Evolutionary conservation across 2,329 filamentous ascomycete genomes (phyloP).

Genomic region (Cercospora canescens): DNA sequence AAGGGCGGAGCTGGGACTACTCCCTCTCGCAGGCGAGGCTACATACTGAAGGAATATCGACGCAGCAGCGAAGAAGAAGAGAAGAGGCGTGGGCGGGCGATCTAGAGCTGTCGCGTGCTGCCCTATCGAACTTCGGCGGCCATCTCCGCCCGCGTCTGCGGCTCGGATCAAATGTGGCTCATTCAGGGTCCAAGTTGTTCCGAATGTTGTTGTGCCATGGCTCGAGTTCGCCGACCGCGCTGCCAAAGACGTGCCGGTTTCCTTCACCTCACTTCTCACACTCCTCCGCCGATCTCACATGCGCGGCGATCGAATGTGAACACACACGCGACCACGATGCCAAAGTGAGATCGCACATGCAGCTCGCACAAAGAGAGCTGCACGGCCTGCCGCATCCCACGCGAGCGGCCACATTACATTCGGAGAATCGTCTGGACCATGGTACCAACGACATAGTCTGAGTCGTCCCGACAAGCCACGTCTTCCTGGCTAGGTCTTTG

Average conservation of each 20-base stretch:
- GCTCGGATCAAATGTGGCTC: not conserved
- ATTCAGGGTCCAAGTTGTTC: not conserved
- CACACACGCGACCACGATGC: not conserved
- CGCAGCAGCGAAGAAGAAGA: not conserved
- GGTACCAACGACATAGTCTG: not conserved
- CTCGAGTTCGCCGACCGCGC: not conserved
- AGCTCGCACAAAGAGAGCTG: not conserved
- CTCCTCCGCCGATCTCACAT: not conserved
- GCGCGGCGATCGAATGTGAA: no score
- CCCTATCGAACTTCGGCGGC: slow-evolving; percentile 7
- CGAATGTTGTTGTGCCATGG: slow-evolving; percentile 2
- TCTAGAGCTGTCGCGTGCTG: slow-evolving; percentile 10
- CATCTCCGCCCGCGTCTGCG: not conserved
- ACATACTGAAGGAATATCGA: slow-evolving; percentile 15
- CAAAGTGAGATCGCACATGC: slow-evolving; percentile 6
- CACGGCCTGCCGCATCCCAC: not conserved
- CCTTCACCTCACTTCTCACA: not conserved
- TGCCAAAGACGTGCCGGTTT: not conserved
- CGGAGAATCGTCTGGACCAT: not conserved
- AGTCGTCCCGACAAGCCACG: not conserved
- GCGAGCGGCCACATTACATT: not conserved
- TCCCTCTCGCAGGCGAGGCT: not conserved
- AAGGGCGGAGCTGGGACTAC: not conserved
- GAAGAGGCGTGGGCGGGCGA: no score
- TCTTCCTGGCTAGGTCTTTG: not conserved